Base-by-base conservation (phyloP, 2,329 filamentous ascomycete species). In the Simplicillium aogashimaense region DNA sequence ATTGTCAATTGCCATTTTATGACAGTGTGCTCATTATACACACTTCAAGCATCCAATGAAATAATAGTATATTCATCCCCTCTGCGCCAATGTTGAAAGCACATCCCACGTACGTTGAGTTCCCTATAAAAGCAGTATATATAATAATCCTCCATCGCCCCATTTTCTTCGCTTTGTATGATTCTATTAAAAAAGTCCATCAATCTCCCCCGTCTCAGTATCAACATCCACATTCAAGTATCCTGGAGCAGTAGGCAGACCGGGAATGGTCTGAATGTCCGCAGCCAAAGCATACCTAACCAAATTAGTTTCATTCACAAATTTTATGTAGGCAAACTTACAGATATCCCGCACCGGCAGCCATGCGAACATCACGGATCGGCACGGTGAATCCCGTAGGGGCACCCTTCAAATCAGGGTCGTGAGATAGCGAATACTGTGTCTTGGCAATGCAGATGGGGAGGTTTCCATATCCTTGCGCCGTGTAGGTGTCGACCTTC, bases 381-480 rank as follows among this genome's bases (percentile, higher is more conserved):
- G 92, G 92, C 6, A 98, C 80, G 0, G 86, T 94, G 64, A 97
- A 98, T 43, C 90, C 92, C 4, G 82, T 86, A 17, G 92, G 92
- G 8, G 92, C 92, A 46, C 92, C 92, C 76, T 98, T 98, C 53
- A 97, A 73, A 10, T 85, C 80, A 3, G 90, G 83, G 60, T 98
- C 88, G 63, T 97, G 90, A 43, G 84, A 92, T 37, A 98, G 74
- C 29, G 86, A 94, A 69, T 98, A 98, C 64, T 98, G 92, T 12
- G 92, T 98, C 80, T 98, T 98, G 46, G 92, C 92, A 49, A 97
- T 78, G 61, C 92, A 98, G 56, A 97, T 95, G 29, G 92, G 92
- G 48, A 98, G 69, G 61, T 95, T 87, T 16, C 83, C 84, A 54
- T 90, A 94, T 35, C 92, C 92, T 63, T 97, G 92, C 58, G 79